Base-by-base conservation (phyloP, 2,329 filamentous ascomycete genomes). In the Erysiphe neolycopersici region DNA sequence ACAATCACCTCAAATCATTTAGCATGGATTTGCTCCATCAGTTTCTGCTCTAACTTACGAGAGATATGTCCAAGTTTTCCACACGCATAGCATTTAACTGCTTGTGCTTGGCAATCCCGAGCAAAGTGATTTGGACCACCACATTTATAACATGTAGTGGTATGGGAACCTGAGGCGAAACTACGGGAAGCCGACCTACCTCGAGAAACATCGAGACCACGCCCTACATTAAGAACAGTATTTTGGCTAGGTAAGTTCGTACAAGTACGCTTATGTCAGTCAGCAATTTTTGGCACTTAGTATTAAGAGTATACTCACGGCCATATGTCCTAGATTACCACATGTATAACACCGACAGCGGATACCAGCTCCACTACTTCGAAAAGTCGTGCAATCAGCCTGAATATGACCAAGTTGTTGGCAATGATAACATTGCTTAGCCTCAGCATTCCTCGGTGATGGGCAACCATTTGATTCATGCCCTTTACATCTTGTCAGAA, bases 401-500 rank as follows among this genome's bases (percentile, higher is more conserved):
- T 98, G 89, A 56, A 98, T 89, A 61, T 98, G 89, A 52, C 89
- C 89, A 48, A 95, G 73, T 47, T 89, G 89, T 68, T 95, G 89
- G 71, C 89, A 98, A 67, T 95, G 89, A 63, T 98, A 98, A 74
- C 89, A 98, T 70, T 98, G 89, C 76, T 98, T 98, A 43, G 84
- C 84, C 66, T 98, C 89, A 51, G 89, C 94, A 48, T 87, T 94
- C 62, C 89, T 79, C 57, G 89, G 89, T 59, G 87, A 77, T 55
- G 89, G 89, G 71, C 89, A 98, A 62, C 79, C 80, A 66, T 92
- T 95, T 52, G 87, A 95, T 68, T 98, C 89, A 64, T 98, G 89
- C 61, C 83, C 79, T 73, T 57, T 51, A 39, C 18, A 18, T 37
- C 22, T 40, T 41, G 42, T 53, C 43, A 53, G 48, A 49, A 26